Evolutionary conservation across 2,329 filamentous ascomycete genomes (phyloP).

Genomic region (Ophiostoma himal-ulmi): DNA sequence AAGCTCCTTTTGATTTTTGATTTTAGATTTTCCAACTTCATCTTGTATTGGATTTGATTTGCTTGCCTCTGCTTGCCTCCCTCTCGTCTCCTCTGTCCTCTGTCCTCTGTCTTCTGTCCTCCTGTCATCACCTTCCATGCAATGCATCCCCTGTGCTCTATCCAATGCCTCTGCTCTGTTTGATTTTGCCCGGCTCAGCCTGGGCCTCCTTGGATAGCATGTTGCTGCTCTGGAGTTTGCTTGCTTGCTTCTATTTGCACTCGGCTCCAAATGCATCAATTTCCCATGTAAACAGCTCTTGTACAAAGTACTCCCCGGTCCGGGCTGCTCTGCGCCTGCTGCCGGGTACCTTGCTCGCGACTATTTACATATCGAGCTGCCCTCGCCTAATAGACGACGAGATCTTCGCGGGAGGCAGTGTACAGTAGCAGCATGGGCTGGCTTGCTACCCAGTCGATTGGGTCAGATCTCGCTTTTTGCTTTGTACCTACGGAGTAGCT

Average conservation of each 20-base stretch:
- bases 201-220: too few relatives aligned
- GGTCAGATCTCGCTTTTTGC: constrained; percentile 7
- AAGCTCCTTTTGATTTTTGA: background rate
- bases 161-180: too few relatives aligned
- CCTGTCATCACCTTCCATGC: too few relatives aligned
- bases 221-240: too few relatives aligned
- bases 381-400: constrained; percentile 9
- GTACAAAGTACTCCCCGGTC: too few relatives aligned
- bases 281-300: too few relatives aligned
- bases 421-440: constrained; percentile 11
- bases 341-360: background rate
- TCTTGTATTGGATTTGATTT: background rate
- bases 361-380: constrained; percentile 4
- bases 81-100: background rate
- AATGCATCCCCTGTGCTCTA: too few relatives aligned
- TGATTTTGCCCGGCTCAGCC: background rate
- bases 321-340: background rate
- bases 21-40: background rate
- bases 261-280: too few relatives aligned
- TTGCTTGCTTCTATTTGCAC: too few relatives aligned
- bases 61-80: constrained; percentile 1
- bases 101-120: background rate
- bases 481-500: background rate
- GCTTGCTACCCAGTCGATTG: constrained; percentile 9
- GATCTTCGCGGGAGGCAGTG: constrained; percentile 9